These are phyloP conservation scores for Lentinula aciculospora DNA, from an alignment of 768 basidiomycete genomes.

Conservation along the genomic window DNA sequence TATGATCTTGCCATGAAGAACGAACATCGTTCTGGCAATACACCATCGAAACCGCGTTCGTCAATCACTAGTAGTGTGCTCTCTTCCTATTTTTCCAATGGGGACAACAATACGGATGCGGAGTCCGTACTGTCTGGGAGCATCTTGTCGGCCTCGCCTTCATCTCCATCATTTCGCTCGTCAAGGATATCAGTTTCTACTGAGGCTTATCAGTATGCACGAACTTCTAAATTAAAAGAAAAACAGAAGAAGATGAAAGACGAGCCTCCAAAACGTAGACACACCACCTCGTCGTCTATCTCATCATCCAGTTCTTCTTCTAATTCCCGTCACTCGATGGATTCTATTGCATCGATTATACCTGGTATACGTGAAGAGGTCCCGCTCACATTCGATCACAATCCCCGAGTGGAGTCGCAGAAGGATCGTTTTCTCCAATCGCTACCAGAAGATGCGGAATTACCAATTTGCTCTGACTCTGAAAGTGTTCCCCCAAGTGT, in stretches of 20 bases:
- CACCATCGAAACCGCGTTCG: slow-evolving; percentile 22
- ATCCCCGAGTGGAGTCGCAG: slow-evolving; percentile 21
- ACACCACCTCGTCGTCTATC: slow-evolving; percentile 24
- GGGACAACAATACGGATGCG: slow-evolving; percentile 18
- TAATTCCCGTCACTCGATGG: slow-evolving; percentile 17
- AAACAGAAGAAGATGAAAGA: slow-evolving; percentile 9
- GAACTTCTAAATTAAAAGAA: background rate
- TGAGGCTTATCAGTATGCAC: slow-evolving; percentile 5
- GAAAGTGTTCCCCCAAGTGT: background rate
- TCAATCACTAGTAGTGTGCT: slow-evolving; percentile 52
- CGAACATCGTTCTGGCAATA: slow-evolving; percentile 15
- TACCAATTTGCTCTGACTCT: slow-evolving; percentile 12
- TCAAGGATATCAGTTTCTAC: background rate
- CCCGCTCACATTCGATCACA: slow-evolving; percentile 36
- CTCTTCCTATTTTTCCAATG: slow-evolving; percentile 54
- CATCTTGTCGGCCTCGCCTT: background rate
- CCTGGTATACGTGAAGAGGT: slow-evolving; percentile 32
- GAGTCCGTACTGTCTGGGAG: background rate
- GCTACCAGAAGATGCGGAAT: slow-evolving; percentile 13
- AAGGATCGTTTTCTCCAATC: slow-evolving; percentile 9
- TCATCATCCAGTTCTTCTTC: slow-evolving; percentile 43
- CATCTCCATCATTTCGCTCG: background rate
- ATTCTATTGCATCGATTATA: slow-evolving; percentile 17
- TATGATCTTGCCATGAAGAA: slow-evolving; percentile 49
- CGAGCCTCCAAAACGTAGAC: slow-evolving; percentile 10